phyloP scores from a whole-genome alignment of 2,329 filamentous ascomycete species.

The Alternaria triticimaculans region DNA sequence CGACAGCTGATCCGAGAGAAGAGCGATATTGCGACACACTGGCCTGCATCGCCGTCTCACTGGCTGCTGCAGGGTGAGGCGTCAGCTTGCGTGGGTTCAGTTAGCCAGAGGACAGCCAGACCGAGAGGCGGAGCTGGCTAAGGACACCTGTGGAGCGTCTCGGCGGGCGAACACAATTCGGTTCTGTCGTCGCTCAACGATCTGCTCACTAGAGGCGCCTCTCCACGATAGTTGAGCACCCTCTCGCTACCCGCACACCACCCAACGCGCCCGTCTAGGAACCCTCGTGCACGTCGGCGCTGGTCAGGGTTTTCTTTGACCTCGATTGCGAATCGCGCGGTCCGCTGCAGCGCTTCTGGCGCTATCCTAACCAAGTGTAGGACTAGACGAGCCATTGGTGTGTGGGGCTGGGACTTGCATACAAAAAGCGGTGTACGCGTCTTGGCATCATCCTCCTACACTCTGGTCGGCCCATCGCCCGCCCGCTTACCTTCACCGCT shows the following conservation, averaged over 20 bases:
- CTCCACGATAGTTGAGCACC: constrained; percentile 11
- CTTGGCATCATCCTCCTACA: constrained; percentile 18
- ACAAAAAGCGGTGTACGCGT: constrained; percentile 18
- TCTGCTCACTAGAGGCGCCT: constrained; percentile 10
- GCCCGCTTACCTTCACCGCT: constrained; percentile 36
- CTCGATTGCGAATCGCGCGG: constrained; percentile 31
- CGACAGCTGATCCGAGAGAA: constrained; percentile 19
- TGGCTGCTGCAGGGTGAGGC: constrained; percentile 31
- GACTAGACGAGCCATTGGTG: constrained; percentile 16
- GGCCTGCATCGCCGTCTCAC: constrained; percentile 22
- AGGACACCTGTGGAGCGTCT: constrained; percentile 17
- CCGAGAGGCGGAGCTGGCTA: constrained; percentile 12
- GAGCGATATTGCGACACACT: constrained; percentile 26
- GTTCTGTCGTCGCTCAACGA: constrained; percentile 14
- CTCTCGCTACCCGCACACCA: constrained; percentile 12
- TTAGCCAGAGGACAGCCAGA: constrained; percentile 4
- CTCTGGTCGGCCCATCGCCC: constrained; percentile 27
- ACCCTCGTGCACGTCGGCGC: constrained; percentile 19
- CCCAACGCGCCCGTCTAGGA: constrained; percentile 12
- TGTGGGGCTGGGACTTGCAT: constrained; percentile 18
- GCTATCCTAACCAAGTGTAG: constrained; percentile 27
- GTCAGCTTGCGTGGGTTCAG: constrained; percentile 21
- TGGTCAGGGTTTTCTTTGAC: constrained; percentile 24
- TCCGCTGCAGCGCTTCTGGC: constrained; percentile 38
- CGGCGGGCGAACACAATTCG: constrained; percentile 28